Conservation (phyloP, 305 asterid genomes). For the Stenogyne calaminthoides region DNA sequence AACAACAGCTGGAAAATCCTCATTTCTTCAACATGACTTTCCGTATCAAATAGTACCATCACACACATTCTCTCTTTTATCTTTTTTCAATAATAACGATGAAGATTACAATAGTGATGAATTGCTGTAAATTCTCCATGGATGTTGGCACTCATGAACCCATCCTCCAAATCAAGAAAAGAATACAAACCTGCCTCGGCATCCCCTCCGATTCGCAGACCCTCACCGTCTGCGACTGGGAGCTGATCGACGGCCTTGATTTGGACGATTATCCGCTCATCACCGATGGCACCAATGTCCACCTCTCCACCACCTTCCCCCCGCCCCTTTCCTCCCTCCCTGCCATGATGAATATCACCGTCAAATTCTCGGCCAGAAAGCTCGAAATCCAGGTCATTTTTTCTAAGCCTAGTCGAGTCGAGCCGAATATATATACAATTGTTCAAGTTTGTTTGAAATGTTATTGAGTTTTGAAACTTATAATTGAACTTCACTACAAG, state of each 20-base stretch:
- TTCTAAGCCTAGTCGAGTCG: too few relatives aligned
- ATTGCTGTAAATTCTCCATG: conserved; percentile 48
- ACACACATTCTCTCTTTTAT: not conserved
- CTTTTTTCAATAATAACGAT: conserved; percentile 26
- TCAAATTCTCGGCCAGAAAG: conserved; percentile 42
- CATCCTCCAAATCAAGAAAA: conserved; percentile 55
- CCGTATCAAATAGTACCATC: conserved; percentile 19
- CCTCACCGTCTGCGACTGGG: conserved; percentile 66
- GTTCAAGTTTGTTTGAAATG: too few relatives aligned
- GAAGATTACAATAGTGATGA: conserved; percentile 51
- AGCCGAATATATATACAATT: too few relatives aligned
- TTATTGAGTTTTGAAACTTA: too few relatives aligned
- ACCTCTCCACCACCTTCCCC: conserved; percentile 36
- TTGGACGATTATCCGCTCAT: conserved; percentile 68
- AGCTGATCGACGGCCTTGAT: conserved; percentile 69
- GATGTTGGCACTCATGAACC: conserved; percentile 61
- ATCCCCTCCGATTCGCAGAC: conserved; percentile 58
- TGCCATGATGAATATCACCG: conserved; percentile 38
- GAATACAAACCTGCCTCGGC: conserved; percentile 47
- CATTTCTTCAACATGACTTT: conserved; percentile 19
- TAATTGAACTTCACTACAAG: too few relatives aligned
- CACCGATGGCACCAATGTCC: conserved; percentile 55
- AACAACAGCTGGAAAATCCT: conserved; percentile 5
- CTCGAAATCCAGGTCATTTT: conserved; percentile 33
- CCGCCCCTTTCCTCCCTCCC: not conserved